phyloP scores from a whole-genome alignment of 495 filamentous ascomycete species.

The Apodospora peruviana region DNA sequence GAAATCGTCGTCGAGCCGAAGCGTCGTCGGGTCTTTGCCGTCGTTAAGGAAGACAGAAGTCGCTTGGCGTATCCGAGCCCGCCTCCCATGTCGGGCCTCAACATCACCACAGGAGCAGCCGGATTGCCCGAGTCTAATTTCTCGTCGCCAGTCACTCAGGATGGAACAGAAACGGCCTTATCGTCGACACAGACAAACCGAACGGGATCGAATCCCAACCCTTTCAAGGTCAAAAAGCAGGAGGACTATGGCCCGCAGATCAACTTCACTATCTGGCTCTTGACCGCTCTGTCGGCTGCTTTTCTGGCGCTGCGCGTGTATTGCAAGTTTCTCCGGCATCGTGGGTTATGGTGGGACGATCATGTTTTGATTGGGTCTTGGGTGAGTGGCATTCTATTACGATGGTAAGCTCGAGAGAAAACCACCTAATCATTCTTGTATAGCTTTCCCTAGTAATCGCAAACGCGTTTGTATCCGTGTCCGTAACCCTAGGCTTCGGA shows the following conservation, averaged over 20 bases:
- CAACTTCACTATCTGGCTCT: slow-evolving; percentile 35
- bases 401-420: not conserved
- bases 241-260: slow-evolving; percentile 31
- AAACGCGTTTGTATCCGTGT: slow-evolving; percentile 65
- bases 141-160: not conserved
- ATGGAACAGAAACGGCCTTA: slow-evolving; percentile 6
- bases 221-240: slow-evolving; percentile 7
- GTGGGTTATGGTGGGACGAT: slow-evolving; percentile 33
- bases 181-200: slow-evolving; percentile 1
- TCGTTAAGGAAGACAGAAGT: slow-evolving; percentile 5
- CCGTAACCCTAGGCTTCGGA: slow-evolving; percentile 24
- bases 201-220: slow-evolving; percentile 1
- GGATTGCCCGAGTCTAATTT: slow-evolving; percentile 8
- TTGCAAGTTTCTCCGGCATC: slow-evolving; percentile 26
- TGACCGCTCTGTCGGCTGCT: slow-evolving; percentile 26
- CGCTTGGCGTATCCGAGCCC: slow-evolving; percentile 5
- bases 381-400: slow-evolving; percentile 21
- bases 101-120: slow-evolving; percentile 3
- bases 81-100: slow-evolving; percentile 17
- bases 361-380: slow-evolving; percentile 33
- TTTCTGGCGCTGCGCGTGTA: slow-evolving; percentile 32
- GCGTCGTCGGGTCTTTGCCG: slow-evolving; percentile 7
- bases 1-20: slow-evolving; percentile 10
- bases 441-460: slow-evolving; percentile 19
- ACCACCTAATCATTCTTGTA: not conserved